Conservation (phyloP, 129 eudicot genomes). For the Helianthus tuberosus region DNA sequence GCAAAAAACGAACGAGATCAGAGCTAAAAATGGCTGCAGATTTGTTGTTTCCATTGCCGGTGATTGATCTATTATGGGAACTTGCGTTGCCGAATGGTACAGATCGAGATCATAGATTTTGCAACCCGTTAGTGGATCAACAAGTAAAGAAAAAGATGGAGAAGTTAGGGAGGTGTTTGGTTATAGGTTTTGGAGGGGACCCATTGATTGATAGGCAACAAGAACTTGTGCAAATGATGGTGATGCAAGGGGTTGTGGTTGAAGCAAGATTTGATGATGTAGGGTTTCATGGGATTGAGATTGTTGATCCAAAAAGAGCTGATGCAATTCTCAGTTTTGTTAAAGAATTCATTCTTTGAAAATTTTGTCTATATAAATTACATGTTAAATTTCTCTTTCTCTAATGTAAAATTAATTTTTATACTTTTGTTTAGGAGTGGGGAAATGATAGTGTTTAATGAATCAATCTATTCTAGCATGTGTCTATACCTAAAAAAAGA, state of each 20-base stretch:
- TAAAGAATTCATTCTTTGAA: constrained; percentile 61
- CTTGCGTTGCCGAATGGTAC: constrained; percentile 73
- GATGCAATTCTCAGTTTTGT: constrained; percentile 56
- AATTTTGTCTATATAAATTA: neutral
- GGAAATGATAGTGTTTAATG: no score
- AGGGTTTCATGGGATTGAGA: constrained; percentile 82
- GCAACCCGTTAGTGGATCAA: constrained; percentile 61
- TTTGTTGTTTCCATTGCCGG: constrained; percentile 69
- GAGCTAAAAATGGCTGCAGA: constrained; percentile 70
- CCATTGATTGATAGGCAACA: constrained; percentile 87
- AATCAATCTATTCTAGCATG: no score
- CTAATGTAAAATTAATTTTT: neutral
- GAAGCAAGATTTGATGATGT: constrained; percentile 84
- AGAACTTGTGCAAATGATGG: constrained; percentile 67
- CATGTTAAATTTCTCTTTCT: neutral
- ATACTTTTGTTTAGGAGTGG: no score
- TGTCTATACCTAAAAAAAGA: no score
- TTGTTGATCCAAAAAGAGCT: constrained; percentile 68
- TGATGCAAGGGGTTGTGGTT: constrained; percentile 57
- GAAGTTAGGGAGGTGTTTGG: constrained; percentile 71
- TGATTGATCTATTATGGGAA: constrained; percentile 71
- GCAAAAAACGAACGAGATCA: constrained; percentile 58
- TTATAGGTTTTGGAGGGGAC: constrained; percentile 86
- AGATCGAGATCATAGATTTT: constrained; percentile 76
- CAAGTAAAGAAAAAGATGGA: constrained; percentile 42